These are phyloP conservation scores for Ceriops zippeliana DNA, from an alignment of 345 rosid species.

Conservation along the genomic window DNA sequence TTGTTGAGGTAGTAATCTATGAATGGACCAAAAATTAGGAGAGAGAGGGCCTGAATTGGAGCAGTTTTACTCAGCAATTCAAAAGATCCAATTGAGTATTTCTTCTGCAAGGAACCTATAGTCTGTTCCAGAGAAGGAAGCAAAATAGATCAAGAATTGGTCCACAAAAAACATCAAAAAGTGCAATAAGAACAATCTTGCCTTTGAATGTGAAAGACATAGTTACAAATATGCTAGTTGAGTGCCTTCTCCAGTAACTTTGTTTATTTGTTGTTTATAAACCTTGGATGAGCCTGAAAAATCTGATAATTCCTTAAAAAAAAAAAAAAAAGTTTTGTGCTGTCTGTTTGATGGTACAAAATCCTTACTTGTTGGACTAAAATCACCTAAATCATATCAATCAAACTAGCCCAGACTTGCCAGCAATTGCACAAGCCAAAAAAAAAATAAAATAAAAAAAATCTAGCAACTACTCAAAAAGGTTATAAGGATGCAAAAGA, in stretches of 20 bases:
- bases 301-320: too few species aligned
- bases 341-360: too few species aligned
- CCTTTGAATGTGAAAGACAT: not conserved
- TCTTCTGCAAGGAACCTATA: conserved; percentile 89
- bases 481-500: too few species aligned
- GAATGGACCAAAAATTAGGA: conserved; percentile 79
- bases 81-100: conserved; percentile 87
- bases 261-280: too few species aligned
- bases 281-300: too few species aligned
- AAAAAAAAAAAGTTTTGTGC: too few species aligned
- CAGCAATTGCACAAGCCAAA: not conserved
- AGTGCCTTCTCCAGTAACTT: too few species aligned
- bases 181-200: not conserved
- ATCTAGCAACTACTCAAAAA: not conserved
- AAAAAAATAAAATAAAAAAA: not conserved
- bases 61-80: conserved; percentile 91
- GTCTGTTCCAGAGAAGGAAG: conserved; percentile 46
- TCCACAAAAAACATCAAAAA: conserved; percentile 8
- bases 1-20: conserved; percentile 72
- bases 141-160: not conserved
- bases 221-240: not conserved
- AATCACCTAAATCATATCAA: too few species aligned
- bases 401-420: too few species aligned
- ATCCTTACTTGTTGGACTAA: too few species aligned
- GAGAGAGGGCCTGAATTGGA: conserved; percentile 97